Evolutionary conservation across 139 green algal species (phyloP), one percentile per base, ranked within the genome.

Genomic region (Desmodesmus armatus): DNA sequence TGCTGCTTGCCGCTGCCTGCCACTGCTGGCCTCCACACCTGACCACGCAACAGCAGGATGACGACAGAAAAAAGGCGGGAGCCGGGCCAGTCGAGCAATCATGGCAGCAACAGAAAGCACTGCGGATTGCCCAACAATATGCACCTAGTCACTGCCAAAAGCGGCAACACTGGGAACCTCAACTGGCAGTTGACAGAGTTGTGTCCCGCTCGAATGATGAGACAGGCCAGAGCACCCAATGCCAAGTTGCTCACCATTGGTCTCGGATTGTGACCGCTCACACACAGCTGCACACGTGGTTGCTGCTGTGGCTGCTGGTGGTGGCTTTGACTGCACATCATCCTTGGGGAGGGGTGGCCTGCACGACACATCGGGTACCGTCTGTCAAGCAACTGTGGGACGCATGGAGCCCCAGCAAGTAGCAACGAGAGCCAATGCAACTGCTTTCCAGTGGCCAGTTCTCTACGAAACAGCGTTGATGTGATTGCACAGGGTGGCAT

Each of bases 241-340:
- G n/a, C n/a, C n/a, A n/a, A n/a, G 43, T 1, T 31, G 39, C 75
- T 49, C 35, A 82, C 75, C 75, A 43, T 82, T 82, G 21, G 75
- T 82, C 53, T 82, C 75, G 31, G 75, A 82, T 53, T 82, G 70
- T 27, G 75, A 70, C n/a, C 53, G 51, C 53, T 53, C 75, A n/a
- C 75, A 82, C 2, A 82, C 75, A 53, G 75, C 75, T 11, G 75
- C 75, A 66, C 75, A 82, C 2, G 75, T 82, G 17, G 75, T 82
- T 21, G 75, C 75, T 55, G 75, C 60, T 33, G 75, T 70, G 35
- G 51, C 43, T 41, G 63, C 63, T n/a, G 63, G 60, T 2, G 51
- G 53, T 35, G n/a, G 29, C 37, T 69, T 29, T 53, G 53, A 19
- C 35, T 71, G 40, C 9, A 33, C 29, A 23, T 53, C 51, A 39